Percentiles rank a stretch among this genome's conserved stretches.
Evolutionary conservation across 352 stramenopile genomes (phyloP).

Genomic region (Globisporangium sylvaticum): DNA sequence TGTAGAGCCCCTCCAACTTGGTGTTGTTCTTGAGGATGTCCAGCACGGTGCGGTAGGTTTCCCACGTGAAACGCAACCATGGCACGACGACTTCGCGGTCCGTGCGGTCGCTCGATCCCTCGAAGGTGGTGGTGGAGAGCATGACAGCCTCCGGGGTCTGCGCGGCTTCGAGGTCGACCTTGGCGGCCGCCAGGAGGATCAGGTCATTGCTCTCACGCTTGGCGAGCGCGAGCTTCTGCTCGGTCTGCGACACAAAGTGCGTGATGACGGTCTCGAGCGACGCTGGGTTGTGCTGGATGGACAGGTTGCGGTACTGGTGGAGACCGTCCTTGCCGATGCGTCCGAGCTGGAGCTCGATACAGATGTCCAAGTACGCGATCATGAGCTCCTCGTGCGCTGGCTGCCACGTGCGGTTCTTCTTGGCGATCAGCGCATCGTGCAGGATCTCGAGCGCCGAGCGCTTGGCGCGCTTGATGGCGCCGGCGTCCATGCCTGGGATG

Average conservation of each 20-base stretch:
- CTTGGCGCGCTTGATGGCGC: slow-evolving; percentile 76
- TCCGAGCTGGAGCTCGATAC: slow-evolving; percentile 91
- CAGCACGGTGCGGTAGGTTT: slow-evolving; percentile 96
- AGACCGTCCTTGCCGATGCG: slow-evolving; percentile 97
- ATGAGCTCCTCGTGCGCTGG: slow-evolving; percentile 97
- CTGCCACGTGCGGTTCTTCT: slow-evolving; percentile 96
- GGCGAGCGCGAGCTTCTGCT: slow-evolving; percentile 84
- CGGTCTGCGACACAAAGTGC: slow-evolving; percentile 89
- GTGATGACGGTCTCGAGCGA: slow-evolving; percentile 94
- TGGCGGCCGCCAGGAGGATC: slow-evolving; percentile 75
- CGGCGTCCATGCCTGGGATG: slow-evolving; percentile 68
- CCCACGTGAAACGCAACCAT: slow-evolving; percentile 96
- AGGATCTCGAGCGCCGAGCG: slow-evolving; percentile 80
- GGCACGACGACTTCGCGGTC: slow-evolving; percentile 93
- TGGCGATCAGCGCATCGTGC: slow-evolving; percentile 93
- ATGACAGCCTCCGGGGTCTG: slow-evolving; percentile 94
- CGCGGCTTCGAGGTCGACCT: slow-evolving; percentile 90
- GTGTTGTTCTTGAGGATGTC: slow-evolving; percentile 97
- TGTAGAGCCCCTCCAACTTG: slow-evolving; percentile 87
- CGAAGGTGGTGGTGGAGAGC: slow-evolving; percentile 95
- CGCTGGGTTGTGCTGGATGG: slow-evolving; percentile 92
- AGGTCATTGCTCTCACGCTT: slow-evolving; percentile 85
- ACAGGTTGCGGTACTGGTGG: slow-evolving; percentile 97
- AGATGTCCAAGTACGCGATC: slow-evolving; percentile 95
- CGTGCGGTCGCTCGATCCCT: slow-evolving; percentile 92